Conservation (phyloP, 2,329 filamentous ascomycete species). For the Cordyceps militaris region DNA sequence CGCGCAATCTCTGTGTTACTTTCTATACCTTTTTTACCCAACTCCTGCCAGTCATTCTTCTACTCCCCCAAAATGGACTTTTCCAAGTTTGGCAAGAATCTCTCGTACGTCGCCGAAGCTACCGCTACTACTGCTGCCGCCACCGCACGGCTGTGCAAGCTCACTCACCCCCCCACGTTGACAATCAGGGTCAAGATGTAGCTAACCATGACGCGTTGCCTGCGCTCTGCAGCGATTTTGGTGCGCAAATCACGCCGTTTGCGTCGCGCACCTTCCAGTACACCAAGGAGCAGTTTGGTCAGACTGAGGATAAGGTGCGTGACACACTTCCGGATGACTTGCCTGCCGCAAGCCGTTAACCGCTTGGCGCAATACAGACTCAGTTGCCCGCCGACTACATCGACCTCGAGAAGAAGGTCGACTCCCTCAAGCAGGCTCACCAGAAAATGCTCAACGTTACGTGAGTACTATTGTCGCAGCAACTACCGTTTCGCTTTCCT, state of each 20-base stretch:
- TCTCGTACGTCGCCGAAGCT: conserved; percentile 38
- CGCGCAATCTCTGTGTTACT: neutral
- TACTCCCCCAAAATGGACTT: conserved; percentile 43
- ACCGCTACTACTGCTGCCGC: neutral
- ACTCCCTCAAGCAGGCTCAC: conserved; percentile 94
- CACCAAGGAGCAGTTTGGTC: conserved; percentile 94
- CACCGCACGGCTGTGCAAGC: neutral
- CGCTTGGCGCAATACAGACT: conserved; percentile 50
- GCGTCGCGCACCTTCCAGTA: conserved; percentile 93
- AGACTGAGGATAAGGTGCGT: conserved; percentile 82
- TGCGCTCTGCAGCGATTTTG: conserved; percentile 42
- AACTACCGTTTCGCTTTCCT: neutral
- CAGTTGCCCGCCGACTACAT: conserved; percentile 96
- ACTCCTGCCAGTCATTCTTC: conserved; percentile 8
- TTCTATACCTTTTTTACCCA: conserved; percentile 12
- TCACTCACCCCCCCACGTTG: conserved; percentile 9
- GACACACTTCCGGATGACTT: neutral
- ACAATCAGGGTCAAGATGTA: conserved; percentile 1
- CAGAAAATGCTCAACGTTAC: conserved; percentile 96
- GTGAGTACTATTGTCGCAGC: conserved; percentile 46
- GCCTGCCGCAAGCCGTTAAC: neutral
- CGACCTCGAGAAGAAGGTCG: conserved; percentile 96
- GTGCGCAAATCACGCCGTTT: conserved; percentile 83
- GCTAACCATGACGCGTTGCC: conserved; percentile 1
- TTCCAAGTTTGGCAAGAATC: conserved; percentile 50